Base-by-base conservation (phyloP, 2,329 filamentous ascomycete genomes). In the Leptographium wingfieldii region DNA sequence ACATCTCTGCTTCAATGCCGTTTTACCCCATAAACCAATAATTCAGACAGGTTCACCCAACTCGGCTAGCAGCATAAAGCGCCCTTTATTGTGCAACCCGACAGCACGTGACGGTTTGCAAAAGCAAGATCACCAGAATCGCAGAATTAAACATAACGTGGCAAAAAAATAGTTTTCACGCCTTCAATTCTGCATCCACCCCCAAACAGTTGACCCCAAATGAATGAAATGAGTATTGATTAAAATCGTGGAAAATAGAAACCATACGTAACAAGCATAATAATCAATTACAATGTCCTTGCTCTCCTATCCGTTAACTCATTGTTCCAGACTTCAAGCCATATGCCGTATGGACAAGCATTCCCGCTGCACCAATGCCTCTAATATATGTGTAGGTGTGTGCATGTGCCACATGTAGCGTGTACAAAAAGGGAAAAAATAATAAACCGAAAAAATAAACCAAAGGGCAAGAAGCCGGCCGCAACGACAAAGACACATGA, bases 351-450 rank as follows among this genome's bases (percentile, higher is more conserved):
- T 43, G 43, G 43, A 57, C 29, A 57, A 57, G 29, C 40, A 48
- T 51, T 51, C 56, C 55, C 56, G 56, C 56, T 57, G 46, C 56
- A 57, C 43, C 46, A 38, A 57, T 57, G 56, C 56, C 56, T 57
- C 56, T 57, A 35, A 35, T 46, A 27, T 40, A 57, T 57, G 43
- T 57, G 46, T 12, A 14, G 29, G 46, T 51, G 27, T 57, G 29
- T 38, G 56, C 40, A 22, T 56, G 27, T 19, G 46, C 40, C 55
- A 29, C 38, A 25, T 25, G 19, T 27, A 19, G 43, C 43, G 27
- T 57, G 16, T 29, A 48, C 55, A 56, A 57, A 57, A 31, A 16
- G 38, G 29, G 22, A 22, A 22, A 19, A 48, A 48, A 48, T 31
- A 48, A 46, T 48, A 29, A 46, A n/a, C 38, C 25, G 54, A 25